Base-by-base conservation (phyloP, 1,284 basidiomycete genomes). In the Meripilus lineatus region DNA sequence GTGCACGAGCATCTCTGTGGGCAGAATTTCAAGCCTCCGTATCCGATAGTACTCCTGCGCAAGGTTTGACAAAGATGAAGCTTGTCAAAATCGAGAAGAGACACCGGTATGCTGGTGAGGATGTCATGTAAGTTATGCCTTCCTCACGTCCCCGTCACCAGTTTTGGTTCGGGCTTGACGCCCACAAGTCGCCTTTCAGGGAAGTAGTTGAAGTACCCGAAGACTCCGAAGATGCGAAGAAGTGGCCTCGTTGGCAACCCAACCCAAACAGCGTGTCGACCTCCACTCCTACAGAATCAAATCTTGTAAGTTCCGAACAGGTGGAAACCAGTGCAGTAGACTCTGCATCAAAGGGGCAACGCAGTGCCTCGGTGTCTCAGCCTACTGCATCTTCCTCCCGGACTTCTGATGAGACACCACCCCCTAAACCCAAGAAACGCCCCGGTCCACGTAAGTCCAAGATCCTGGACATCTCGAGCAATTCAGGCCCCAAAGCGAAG, bases 61-160 rank as follows among this genome's bases (percentile, higher is more conserved):
- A 50, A 5, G 21, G 49, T 24, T 23, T 22, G 4, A 17, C 49
- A 50, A 72, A 69, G 44, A 68, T 69, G 52, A n/a, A n/a, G n/a
- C n/a, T n/a, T n/a, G 71, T 90, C 33, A 84, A 79, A 59, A 67
- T 91, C 37, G 72, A 80, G 56, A 85, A 79, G 56, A 71, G 69
- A 38, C 84, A 80, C 59, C 62, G 76, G 25, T 91, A 84, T 55
- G 88, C 86, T 1, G 87, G 88, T 17, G 81, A 89, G 51, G 74
- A 81, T 26, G 70, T 84, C 38, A 66, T 70, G 88, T 88, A 61
- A 58, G 84, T 71, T 17, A 26, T 44, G 18, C 30, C 37, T 32
- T 40, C 30, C n/a, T 10, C 33, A 44, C 14, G 42, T 38, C n/a
- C 38, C 32, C n/a, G n/a, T n/a, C n/a, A n/a, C n/a, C n/a, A n/a